Evolutionary conservation across 2,329 filamentous ascomycete species (phyloP).

Genomic region (Phyllosticta ampelicida): DNA sequence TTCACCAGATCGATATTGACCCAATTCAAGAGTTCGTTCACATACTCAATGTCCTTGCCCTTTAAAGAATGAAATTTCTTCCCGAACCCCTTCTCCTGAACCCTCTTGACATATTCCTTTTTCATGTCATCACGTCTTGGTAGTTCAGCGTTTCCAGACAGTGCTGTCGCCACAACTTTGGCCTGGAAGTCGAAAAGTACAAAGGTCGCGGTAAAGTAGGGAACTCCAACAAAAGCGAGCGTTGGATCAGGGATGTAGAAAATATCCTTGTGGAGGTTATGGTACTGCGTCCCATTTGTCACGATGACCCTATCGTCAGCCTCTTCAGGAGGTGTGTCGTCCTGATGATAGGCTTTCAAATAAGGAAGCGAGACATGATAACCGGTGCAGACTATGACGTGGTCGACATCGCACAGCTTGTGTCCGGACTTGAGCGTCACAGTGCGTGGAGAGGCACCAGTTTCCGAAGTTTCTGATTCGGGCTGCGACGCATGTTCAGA

Average conservation of each 20-base stretch:
- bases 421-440: conserved; percentile 45
- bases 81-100: conserved; percentile 30
- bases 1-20: conserved; percentile 24
- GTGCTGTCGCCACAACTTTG: conserved; percentile 47
- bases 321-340: conserved; percentile 32
- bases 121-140: conserved; percentile 36
- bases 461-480: not conserved
- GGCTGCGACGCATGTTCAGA: conserved; percentile 1
- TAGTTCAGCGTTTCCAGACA: conserved; percentile 40
- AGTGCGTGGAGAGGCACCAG: conserved; percentile 37
- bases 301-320: conserved; percentile 47
- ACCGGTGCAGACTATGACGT: conserved; percentile 55
- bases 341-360: conserved; percentile 40
- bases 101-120: conserved; percentile 27
- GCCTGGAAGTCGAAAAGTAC: conserved; percentile 62
- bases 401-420: conserved; percentile 45
- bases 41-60: conserved; percentile 30
- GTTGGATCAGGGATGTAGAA: conserved; percentile 60
- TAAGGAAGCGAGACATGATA: conserved; percentile 61
- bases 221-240: conserved; percentile 53
- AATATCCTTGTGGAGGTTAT: conserved; percentile 61
- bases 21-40: conserved; percentile 29
- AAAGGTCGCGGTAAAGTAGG: conserved; percentile 57
- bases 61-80: conserved; percentile 37
- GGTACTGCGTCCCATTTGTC: conserved; percentile 51